A percentile compares a stretch with the other conserved stretches of the same genome.
These are phyloP conservation scores for Acanthamoeba sp. DNA, from an alignment of 208 protist genomes.

Conservation along the genomic window DNA sequence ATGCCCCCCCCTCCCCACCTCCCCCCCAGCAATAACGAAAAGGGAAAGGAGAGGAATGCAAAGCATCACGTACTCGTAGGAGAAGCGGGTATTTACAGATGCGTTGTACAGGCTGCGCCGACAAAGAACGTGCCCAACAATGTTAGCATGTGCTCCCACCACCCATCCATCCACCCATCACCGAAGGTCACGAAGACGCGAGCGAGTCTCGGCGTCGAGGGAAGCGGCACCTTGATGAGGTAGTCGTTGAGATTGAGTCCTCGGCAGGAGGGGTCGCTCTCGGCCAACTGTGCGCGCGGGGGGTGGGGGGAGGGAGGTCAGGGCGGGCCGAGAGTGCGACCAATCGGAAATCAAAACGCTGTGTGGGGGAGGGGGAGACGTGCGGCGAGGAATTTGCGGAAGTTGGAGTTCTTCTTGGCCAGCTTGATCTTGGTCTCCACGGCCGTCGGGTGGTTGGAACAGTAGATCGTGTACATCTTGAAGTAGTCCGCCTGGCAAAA, in stretches of 20 bases:
- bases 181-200: background rate
- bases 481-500: constrained; percentile 7
- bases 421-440: constrained; percentile 62
- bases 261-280: background rate
- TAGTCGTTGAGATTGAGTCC: constrained; percentile 54
- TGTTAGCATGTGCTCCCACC: no score
- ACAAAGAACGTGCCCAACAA: no score
- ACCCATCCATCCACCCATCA: no score
- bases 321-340: background rate
- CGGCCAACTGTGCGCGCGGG: background rate
- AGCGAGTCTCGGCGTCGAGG: background rate
- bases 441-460: constrained; percentile 47
- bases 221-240: constrained; percentile 22
- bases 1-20: background rate
- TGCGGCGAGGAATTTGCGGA: constrained; percentile 37
- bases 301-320: background rate
- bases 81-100: constrained; percentile 54
- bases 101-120: constrained; percentile 30
- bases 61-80: background rate
- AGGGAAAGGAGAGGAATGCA: background rate
- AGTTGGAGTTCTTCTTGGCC: constrained; percentile 46
- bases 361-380: background rate
- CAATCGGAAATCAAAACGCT: background rate
- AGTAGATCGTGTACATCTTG: constrained; percentile 70
- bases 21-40: background rate